Evolutionary conservation across 257 asterid genomes (phyloP), one percentile per base, ranked within the genome.

Genomic region (Solanum clarkiae): DNA sequence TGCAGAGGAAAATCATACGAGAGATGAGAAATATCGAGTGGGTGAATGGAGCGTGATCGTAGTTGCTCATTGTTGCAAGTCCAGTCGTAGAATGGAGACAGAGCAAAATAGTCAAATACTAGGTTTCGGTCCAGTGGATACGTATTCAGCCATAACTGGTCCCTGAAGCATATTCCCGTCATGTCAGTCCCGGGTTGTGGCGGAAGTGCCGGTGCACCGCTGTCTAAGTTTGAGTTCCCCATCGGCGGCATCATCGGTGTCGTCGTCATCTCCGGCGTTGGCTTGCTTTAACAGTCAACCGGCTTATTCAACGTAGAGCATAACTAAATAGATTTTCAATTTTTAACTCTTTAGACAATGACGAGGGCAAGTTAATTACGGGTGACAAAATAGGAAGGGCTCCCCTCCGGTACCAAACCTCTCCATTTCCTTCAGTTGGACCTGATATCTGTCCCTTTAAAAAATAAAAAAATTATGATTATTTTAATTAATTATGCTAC

Each of bases 91-190:
- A 94, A 96, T 1, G 97, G 98, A 5, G 99, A 95, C 26, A 96
- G 95, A 2, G 97, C 98, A 71, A 96, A 96, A 93, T 96, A 96
- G 91, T 96, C 99, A 86, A 96, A 96, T 80, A 95, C 98, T 81
- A 94, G 92, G 93, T 95, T 95, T 49, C 98, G 89, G 80, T 96
- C 98, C 45, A 95, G 94, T 6, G 99, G 98, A 84, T 93, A 95
- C 1, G 95, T 90, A 80, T 96, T 95, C 74, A 96, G 92, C 99
- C 99, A 96, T 36, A 95, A 91, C 94, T 96, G 99, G 80, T 96
- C 98, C 74, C 98, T 91, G 77, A 96, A 96, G 86, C 96, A 92
- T 80, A 95, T 94, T 20, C 97, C 93, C 7, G 96, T 95, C 98
- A 95, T 94, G 88, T 96, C 98, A 44, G 97, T 95, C 51, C 98